Evolutionary conservation across 1,284 basidiomycete genomes (phyloP).

Genomic region (Puccinia coronata): DNA sequence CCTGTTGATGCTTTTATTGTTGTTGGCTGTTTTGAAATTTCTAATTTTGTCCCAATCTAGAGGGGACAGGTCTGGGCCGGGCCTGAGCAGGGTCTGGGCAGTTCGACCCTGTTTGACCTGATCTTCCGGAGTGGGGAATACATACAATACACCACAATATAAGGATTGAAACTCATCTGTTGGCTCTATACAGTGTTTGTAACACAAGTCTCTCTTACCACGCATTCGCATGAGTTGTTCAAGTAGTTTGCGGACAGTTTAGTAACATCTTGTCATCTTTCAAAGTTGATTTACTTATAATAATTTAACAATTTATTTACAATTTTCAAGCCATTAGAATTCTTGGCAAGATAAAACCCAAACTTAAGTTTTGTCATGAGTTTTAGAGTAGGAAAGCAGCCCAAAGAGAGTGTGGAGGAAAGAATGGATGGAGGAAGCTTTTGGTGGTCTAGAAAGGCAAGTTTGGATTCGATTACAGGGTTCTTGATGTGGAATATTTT

Average conservation of each 20-base stretch:
- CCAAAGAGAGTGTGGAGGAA: neutral
- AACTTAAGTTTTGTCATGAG: conserved; percentile 30
- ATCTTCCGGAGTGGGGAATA: too few species aligned
- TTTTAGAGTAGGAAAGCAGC: conserved; percentile 39
- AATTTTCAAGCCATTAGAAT: conserved; percentile 21
- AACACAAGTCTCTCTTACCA: too few species aligned
- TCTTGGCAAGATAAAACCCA: conserved; percentile 32
- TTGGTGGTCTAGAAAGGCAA: conserved; percentile 2
- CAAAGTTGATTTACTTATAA: conserved; percentile 28
- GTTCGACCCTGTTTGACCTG: too few species aligned
- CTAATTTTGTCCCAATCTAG: neutral
- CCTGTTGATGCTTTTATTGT: neutral
- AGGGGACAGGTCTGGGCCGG: neutral
- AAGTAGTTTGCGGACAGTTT: too few species aligned
- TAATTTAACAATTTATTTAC: conserved; percentile 1
- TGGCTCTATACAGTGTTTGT: too few species aligned
- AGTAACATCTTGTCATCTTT: too few species aligned
- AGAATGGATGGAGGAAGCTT: neutral
- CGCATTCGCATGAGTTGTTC: too few species aligned
- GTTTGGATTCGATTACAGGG: neutral
- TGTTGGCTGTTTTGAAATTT: neutral
- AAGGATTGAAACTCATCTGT: too few species aligned
- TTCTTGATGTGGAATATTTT: conserved; percentile 13
- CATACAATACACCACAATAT: too few species aligned
- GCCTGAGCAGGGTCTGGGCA: too few species aligned